Evolutionary conservation across 2,329 filamentous ascomycete genomes (phyloP).

Genomic region (Penicillium sp.): DNA sequence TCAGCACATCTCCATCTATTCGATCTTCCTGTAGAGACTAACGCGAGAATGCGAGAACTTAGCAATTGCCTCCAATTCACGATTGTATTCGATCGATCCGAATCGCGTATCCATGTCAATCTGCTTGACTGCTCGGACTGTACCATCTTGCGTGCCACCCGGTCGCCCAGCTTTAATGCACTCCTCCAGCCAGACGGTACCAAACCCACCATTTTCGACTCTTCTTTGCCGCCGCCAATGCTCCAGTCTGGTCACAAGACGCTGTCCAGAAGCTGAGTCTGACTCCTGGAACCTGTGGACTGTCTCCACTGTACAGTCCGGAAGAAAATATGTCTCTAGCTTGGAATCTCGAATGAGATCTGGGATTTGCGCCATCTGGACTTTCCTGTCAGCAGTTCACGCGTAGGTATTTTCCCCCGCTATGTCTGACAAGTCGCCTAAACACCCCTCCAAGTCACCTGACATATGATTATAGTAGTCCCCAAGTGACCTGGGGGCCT

Average conservation of each 20-base stretch:
- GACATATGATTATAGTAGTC: not conserved
- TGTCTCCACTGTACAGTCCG: not conserved
- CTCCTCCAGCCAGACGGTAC: not conserved
- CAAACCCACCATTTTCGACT: not conserved
- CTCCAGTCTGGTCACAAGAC: not conserved
- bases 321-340: not conserved
- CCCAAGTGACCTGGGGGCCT: not conserved
- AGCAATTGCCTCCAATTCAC: slow-evolving; percentile 8
- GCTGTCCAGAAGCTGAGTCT: not conserved
- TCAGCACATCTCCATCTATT: not conserved
- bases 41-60: slow-evolving; percentile 11
- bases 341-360: not conserved
- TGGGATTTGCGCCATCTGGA: not conserved
- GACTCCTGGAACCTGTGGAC: slow-evolving; percentile 1
- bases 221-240: not conserved
- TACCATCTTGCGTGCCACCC: not conserved
- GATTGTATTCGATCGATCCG: not conserved
- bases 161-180: not conserved
- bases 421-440: not conserved
- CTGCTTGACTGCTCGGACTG: slow-evolving; percentile 6
- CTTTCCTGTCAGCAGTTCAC: not conserved
- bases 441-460: not conserved
- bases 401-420: not conserved
- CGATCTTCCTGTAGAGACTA: not conserved
- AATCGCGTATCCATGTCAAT: not conserved